These are phyloP conservation scores for Arctostaphylos glauca DNA, from an alignment of 148 eudicot genomes.

Conservation along the genomic window DNA sequence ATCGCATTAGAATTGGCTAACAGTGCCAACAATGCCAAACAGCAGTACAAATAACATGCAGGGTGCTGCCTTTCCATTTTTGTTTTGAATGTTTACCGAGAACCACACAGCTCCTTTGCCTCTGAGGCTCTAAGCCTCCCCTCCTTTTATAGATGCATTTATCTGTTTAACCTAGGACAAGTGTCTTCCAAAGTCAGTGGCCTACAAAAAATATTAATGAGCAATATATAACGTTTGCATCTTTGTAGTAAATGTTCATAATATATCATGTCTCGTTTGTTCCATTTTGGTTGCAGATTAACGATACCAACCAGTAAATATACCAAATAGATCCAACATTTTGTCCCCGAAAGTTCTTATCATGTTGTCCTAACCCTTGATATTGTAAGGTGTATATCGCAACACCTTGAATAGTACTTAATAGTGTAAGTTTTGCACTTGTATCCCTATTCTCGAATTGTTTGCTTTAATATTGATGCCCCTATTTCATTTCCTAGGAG, in stretches of 20 bases:
- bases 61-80: not conserved
- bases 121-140: not conserved
- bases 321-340: not conserved
- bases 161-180: not conserved
- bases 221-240: not conserved
- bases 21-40: not conserved
- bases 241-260: not conserved
- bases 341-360: not conserved
- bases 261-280: not conserved
- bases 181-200: not conserved
- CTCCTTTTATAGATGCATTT: conserved; percentile 5
- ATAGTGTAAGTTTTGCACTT: not conserved
- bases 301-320: not conserved
- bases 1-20: not conserved
- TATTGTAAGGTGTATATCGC: not conserved
- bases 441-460: not conserved
- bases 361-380: not conserved
- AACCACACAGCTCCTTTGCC: not conserved
- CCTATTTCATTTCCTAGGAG: not conserved
- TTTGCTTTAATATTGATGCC: not conserved
- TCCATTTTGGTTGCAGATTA: not conserved
- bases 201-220: not conserved
- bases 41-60: not conserved
- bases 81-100: not conserved
- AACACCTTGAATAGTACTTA: not conserved